Evolutionary conservation across 1,139 yeast species (phyloP).

Genomic region (Arxiozyma slooffiae): DNA sequence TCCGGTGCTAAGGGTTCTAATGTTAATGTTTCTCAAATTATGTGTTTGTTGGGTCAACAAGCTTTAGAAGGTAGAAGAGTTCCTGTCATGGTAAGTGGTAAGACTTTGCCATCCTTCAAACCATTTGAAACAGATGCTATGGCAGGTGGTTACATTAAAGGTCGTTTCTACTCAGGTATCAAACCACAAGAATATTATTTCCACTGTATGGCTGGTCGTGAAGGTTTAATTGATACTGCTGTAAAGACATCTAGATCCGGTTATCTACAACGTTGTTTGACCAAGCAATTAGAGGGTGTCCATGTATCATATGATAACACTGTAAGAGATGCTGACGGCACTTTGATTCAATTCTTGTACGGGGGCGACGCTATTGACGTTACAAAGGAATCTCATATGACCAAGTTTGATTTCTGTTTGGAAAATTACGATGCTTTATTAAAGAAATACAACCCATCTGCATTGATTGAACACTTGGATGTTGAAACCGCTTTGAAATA

Average conservation of each 20-base stretch:
- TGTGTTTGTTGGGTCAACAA: constrained; percentile 98
- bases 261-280: constrained; percentile 95
- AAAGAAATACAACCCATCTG: constrained; percentile 79
- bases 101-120: constrained; percentile 91
- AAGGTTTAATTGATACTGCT: constrained; percentile 98
- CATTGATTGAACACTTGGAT: constrained; percentile 62
- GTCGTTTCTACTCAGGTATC: constrained; percentile 95
- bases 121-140: constrained; percentile 95
- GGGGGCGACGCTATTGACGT: constrained; percentile 98
- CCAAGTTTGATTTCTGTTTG: constrained; percentile 84
- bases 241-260: constrained; percentile 98
- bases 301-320: constrained; percentile 90
- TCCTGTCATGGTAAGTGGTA: constrained; percentile 98
- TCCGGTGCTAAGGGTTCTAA: constrained; percentile 99
- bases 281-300: constrained; percentile 96
- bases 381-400: constrained; percentile 88
- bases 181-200: constrained; percentile 98
- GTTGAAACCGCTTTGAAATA: constrained; percentile 73
- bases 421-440: constrained; percentile 83
- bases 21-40: constrained; percentile 96
- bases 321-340: constrained; percentile 92
- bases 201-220: constrained; percentile 99
- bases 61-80: constrained; percentile 99
- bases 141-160: constrained; percentile 97
- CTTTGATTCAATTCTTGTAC: constrained; percentile 85